Evolutionary conservation across 768 basidiomycete species (phyloP), one percentile per base, ranked within the genome.

Genomic region (Asterophora parasitica): DNA sequence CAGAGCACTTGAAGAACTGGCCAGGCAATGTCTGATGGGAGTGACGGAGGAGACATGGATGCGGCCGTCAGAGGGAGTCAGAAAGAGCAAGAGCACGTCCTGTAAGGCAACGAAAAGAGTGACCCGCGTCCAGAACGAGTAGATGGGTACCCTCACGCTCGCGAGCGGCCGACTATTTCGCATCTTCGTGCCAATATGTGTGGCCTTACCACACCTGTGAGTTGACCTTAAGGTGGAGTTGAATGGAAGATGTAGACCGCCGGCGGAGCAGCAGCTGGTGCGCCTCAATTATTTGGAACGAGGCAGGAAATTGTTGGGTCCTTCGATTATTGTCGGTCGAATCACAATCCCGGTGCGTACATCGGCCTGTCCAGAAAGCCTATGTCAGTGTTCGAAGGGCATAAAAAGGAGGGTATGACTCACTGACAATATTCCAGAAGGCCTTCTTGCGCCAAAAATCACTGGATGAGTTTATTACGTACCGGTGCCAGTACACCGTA

Each of bases 391-490:
- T 6, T 26, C 19, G 13, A 27, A 27, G 39, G 4, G 27, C 11
- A 23, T 20, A 40, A 27, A 23, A 2, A 16, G 33, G 27, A 44
- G 44, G 49, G 39, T 46, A 26, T 50, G 31, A 50, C 39, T 45
- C 31, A 40, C 11, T n/a, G n/a, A n/a, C n/a, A 20, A 27, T 44
- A 44, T 45, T 17, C 13, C 27, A 15, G 38, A 45, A 6, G n/a
- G 13, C 11, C 50, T 47, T 44, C 49, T 40, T 39, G 30, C 27
- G 41, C 46, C 35, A 33, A 36, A 39, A 32, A 44, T 36, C 36
- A 23, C 30, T 16, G 7, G 11, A 32, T 34, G 9, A 11, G 28
- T 31, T 8, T 30, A 45, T 50, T 50, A 50, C 49, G 49, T 50
- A 13, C 20, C 26, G n/a, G n/a, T n/a, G n/a, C n/a, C n/a, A n/a